Conservation (phyloP, 371 early-diverging fungal genomes). For the Lichtheimia ornata region DNA sequence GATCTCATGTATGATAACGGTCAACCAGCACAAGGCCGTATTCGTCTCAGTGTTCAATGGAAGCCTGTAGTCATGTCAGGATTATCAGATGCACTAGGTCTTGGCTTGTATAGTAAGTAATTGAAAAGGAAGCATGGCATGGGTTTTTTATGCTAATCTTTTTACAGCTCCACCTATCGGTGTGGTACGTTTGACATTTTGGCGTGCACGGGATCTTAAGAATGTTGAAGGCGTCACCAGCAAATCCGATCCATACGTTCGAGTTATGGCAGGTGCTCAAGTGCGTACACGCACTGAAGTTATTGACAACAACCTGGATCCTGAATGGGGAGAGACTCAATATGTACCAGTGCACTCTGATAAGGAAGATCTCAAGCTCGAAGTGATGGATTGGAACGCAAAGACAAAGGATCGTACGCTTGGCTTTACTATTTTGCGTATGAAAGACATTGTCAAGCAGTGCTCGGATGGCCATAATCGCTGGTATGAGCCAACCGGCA, state of each 20-base stretch:
- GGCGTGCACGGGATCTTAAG: conserved; percentile 74
- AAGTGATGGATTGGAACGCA: conserved; percentile 80
- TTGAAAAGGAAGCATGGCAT: background rate
- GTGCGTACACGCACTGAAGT: conserved; percentile 69
- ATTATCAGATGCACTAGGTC: conserved; percentile 36
- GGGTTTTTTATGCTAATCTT: background rate
- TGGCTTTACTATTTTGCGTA: conserved; percentile 58
- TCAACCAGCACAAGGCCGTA: conserved; percentile 31
- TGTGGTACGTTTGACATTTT: conserved; percentile 74
- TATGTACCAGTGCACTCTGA: conserved; percentile 72
- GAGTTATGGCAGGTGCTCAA: conserved; percentile 63
- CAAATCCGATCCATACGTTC: conserved; percentile 87
- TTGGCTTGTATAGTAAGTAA: conserved; percentile 40
- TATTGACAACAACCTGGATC: conserved; percentile 76
- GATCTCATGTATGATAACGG: conserved; percentile 28
- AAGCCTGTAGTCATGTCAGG: conserved; percentile 59
- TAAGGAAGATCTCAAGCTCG: conserved; percentile 70
- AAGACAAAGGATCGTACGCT: conserved; percentile 64
- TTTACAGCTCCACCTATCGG: conserved; percentile 70
- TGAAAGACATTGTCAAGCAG: conserved; percentile 50
- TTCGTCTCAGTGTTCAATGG: conserved; percentile 55
- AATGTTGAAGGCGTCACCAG: conserved; percentile 72
- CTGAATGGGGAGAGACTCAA: conserved; percentile 84
- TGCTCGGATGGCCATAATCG: conserved; percentile 33
- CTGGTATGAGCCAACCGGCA: conserved; percentile 44